phyloP scores from a whole-genome alignment of 169 alveolate species.

The Plasmodium blacklocki region DNA sequence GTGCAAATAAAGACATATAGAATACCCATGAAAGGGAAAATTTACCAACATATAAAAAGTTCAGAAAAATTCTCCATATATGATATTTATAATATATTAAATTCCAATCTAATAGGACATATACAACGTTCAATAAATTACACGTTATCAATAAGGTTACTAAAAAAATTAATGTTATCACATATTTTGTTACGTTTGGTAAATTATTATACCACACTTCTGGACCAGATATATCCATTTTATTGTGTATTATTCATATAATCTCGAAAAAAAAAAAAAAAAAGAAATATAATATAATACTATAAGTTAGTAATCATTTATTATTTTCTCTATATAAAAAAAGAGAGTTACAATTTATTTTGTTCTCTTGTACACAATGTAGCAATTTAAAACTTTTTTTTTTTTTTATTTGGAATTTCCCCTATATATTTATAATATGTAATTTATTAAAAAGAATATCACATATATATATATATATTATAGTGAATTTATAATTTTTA shows the following conservation, averaged over 20 bases:
- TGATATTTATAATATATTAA: slow-evolving; percentile 82
- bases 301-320: neutral
- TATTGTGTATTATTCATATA: slow-evolving; percentile 20
- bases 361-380: neutral
- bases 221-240: slow-evolving; percentile 85
- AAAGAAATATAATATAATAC: neutral
- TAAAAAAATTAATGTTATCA: slow-evolving; percentile 84
- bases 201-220: slow-evolving; percentile 88
- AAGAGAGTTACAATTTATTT: neutral
- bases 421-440: too few relatives aligned
- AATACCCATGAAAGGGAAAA: slow-evolving; percentile 90
- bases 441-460: too few relatives aligned
- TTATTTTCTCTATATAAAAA: slow-evolving; percentile 3
- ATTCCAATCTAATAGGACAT: slow-evolving; percentile 87
- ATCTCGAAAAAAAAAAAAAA: neutral
- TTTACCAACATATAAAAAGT: slow-evolving; percentile 89
- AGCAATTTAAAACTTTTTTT: too few relatives aligned
- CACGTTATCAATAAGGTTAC: slow-evolving; percentile 86
- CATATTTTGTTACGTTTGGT: slow-evolving; percentile 89
- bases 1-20: slow-evolving; percentile 86
- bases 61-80: slow-evolving; percentile 89
- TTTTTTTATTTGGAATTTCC: too few relatives aligned
- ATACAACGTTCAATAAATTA: slow-evolving; percentile 82
- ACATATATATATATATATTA: too few relatives aligned
- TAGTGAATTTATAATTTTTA: too few relatives aligned